A percentile compares a stretch with the other conserved stretches of the same genome.
These are phyloP conservation scores for Sugiyamaella paludigena DNA, from an alignment of 1,139 yeast genomes.

Conservation along the genomic window DNA sequence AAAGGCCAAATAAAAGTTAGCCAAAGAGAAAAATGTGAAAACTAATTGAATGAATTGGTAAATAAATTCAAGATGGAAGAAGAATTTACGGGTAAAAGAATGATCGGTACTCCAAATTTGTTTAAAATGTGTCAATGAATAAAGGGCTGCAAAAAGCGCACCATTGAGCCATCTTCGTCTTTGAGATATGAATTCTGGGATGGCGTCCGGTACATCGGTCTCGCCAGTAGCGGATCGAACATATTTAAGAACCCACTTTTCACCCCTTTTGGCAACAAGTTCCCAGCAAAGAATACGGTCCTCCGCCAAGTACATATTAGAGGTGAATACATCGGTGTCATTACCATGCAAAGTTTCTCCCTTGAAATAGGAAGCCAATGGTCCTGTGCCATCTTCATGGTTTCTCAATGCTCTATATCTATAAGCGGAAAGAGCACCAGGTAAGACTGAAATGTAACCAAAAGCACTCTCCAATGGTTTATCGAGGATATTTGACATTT, in stretches of 20 bases:
- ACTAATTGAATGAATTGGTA: constrained; percentile 75
- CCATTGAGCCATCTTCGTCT: constrained; percentile 98
- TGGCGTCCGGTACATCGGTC: constrained; percentile 92
- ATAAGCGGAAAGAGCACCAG: constrained; percentile 96
- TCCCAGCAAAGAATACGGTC: constrained; percentile 98
- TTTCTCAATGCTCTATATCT: constrained; percentile 83
- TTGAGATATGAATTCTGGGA: constrained; percentile 89
- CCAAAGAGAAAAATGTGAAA: constrained; percentile 86
- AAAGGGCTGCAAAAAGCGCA: constrained; percentile 93
- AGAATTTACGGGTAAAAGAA: constrained; percentile 67
- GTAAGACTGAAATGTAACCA: constrained; percentile 90
- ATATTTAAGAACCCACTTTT: constrained; percentile 89
- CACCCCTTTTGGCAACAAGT: constrained; percentile 79
- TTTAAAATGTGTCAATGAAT: constrained; percentile 72
- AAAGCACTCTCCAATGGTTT: constrained; percentile 91
- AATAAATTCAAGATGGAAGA: constrained; percentile 76
- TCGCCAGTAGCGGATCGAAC: constrained; percentile 94
- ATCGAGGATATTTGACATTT: constrained; percentile 91
- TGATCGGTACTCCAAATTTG: constrained; percentile 89
- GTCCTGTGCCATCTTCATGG: constrained; percentile 90
- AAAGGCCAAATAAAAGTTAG: constrained; percentile 86
- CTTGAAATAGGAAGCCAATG: constrained; percentile 80
- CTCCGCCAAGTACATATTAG: constrained; percentile 96
- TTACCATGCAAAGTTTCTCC: constrained; percentile 72
- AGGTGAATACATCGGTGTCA: constrained; percentile 78